Evolutionary conservation across 768 basidiomycete genomes (phyloP).

Genomic region (Aureoboletus auriporus): DNA sequence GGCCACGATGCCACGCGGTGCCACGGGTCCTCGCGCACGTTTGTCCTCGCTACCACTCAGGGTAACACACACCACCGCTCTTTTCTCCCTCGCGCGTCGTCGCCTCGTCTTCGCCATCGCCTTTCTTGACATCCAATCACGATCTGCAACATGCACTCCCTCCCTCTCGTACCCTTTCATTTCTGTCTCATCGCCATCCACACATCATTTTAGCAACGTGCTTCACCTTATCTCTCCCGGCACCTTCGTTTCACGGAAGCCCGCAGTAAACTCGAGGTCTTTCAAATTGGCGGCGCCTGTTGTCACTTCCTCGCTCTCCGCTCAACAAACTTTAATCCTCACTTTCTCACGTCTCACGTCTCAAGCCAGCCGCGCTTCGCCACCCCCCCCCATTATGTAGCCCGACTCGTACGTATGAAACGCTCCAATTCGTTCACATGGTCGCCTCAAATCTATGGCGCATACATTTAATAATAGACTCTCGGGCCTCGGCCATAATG

Average conservation of each 20-base stretch:
- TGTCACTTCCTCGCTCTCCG: neutral
- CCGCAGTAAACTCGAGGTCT: constrained; percentile 12
- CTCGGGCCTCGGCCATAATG: no score
- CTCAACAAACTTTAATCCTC: constrained; percentile 15
- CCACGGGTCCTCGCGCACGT: constrained; percentile 35
- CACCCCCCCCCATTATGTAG: no score
- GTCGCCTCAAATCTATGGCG: no score
- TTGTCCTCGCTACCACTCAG: constrained; percentile 24
- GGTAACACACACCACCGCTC: neutral
- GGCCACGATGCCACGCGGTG: constrained; percentile 25
- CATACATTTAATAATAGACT: no score
- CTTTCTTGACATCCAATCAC: constrained; percentile 20
- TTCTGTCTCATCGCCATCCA: constrained; percentile 7
- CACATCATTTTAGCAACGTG: constrained; percentile 12
- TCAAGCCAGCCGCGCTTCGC: neutral
- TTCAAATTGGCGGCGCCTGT: constrained; percentile 19
- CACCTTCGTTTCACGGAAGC: neutral
- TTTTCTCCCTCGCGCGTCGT: constrained; percentile 6
- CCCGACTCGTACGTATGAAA: neutral
- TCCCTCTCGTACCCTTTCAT: constrained; percentile 11
- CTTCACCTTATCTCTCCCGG: constrained; percentile 5
- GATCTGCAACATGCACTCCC: constrained; percentile 22
- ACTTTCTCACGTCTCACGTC: constrained; percentile 8
- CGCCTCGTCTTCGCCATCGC: constrained; percentile 7
- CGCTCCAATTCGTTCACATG: neutral